Base-by-base conservation (phyloP, 1,284 basidiomycete genomes). In the Agaricales sp. region DNA sequence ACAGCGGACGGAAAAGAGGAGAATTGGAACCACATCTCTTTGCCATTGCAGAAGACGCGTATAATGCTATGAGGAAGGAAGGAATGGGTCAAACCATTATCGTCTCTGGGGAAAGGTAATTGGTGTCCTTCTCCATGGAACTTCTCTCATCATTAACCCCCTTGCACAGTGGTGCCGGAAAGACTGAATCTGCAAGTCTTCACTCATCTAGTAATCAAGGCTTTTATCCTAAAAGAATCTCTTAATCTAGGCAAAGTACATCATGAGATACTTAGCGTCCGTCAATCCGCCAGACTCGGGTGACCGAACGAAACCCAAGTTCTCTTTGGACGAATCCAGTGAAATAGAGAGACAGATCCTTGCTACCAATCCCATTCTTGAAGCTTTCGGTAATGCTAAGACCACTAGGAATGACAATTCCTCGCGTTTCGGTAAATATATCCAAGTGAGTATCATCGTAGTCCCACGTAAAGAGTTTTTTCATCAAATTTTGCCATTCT, bases 361-460 rank as follows among this genome's bases (percentile, higher is more conserved):
- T 45, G 96, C 96, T 26, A 98, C 95, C 25, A 99, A 99, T 63
- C 96, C 96, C 16, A 98, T 97, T 61, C 87, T 99, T 63, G 96
- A 99, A 68, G 92, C 96, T 0, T 99, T 99, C 59, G 96, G 96
- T 59, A 99, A 99, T 66, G 96, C 96, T 16, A 99, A 99, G 69
- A 99, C 96, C 22, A 98, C 95, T 2, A 80, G 96, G 51, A 99
- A 99, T 62, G 96, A 99, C 69, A 99, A 99, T 67, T 97, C 93
- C 13, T 99, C 95, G 14, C 84, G 96, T 48, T 99, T 99, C 64
- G 96, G 96, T 54, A 99, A 99, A 70, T 99, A 99, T 68, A 97
- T 99, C 55, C 94, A 99, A 78, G 92, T 93, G 48, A 54, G 76
- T n/a, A n/a, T n/a, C n/a, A n/a, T n/a, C n/a, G n/a, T n/a, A n/a